Base-by-base conservation (phyloP, 2,329 filamentous ascomycete species). In the Fusarium sublunatum region DNA sequence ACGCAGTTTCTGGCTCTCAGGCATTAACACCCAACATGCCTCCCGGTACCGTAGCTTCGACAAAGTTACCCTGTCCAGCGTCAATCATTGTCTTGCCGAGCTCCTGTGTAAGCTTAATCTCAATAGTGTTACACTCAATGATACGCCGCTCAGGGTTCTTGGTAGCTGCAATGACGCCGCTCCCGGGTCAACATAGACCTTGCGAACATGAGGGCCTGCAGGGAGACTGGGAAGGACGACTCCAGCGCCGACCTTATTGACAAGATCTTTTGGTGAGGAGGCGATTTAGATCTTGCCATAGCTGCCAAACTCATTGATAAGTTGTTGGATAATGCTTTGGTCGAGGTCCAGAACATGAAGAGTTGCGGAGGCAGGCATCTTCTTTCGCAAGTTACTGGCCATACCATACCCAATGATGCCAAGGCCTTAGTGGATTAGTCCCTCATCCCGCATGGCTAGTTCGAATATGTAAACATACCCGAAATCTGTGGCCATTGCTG, bases 61-160 rank as follows among this genome's bases (percentile, higher is more conserved):
- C 50, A 35, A 40, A 59, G 12, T 7, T 42, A 2, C 56, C 56
- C 2, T 36, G 40, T 7, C 46, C 46, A 29, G 50, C 40, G 3
- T 59, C 38, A 4, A 31, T 29, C 11, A 59, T 47, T 7, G 32
- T 43, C 19, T 53, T 29, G 3, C 36, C 56, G 7, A 59, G 5
- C 26, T 45, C 38, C 15, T 42, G 34, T 5, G 50, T 44, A 10
- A 50, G 28, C n/a, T 42, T 40, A 12, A 44, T 47, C 6, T 59
- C 56, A 13, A 59, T 54, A 6, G 56, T 51, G 41, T 41, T 54
- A 41, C 56, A 59, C 26, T 59, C 56, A 7, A 54, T 36, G 6
- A 54, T 13, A 8, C 53, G 45, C 2, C 49, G 15, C 6, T 45
- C 24, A 6, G 19, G 19, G n/a, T 42, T 40, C 13, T 28, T 50